Conservation (phyloP, 73 alveolate genomes). For the Paramecium biaurelia region DNA sequence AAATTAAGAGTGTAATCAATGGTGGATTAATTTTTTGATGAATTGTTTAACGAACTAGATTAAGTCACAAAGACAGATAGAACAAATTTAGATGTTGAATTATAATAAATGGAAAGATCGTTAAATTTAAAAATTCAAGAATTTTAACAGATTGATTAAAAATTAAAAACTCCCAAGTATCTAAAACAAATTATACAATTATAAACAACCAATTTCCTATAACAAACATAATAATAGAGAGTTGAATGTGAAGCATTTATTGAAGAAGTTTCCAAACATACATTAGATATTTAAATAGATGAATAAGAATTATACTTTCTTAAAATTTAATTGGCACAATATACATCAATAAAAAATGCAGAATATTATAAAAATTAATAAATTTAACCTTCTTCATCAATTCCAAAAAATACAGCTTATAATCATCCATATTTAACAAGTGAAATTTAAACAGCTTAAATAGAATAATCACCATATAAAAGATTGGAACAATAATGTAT, state of each 20-base stretch:
- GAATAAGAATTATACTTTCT: conserved; percentile 43
- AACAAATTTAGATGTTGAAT: conserved; percentile 53
- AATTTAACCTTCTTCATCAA: background rate
- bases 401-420: background rate
- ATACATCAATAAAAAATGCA: conserved; percentile 46
- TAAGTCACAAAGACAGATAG: conserved; percentile 7
- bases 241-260: conserved; percentile 63
- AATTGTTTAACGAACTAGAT: conserved; percentile 22
- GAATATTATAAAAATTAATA: background rate
- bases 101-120: conserved; percentile 36
- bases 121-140: conserved; percentile 33
- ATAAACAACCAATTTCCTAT: conserved; percentile 17
- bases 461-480: conserved; percentile 1
- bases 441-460: background rate
- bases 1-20: background rate
- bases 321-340: conserved; percentile 39
- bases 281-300: conserved; percentile 52
- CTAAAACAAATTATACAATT: conserved; percentile 45
- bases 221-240: conserved; percentile 4
- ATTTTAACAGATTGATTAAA: conserved; percentile 34
- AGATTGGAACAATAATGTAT: background rate
- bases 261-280: conserved; percentile 49
- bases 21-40: conserved; percentile 50
- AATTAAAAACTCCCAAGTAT: conserved; percentile 44
- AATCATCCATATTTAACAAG: conserved; percentile 39